Evolutionary conservation across 768 basidiomycete species (phyloP).

Genomic region (Kwoniella heveanensis): DNA sequence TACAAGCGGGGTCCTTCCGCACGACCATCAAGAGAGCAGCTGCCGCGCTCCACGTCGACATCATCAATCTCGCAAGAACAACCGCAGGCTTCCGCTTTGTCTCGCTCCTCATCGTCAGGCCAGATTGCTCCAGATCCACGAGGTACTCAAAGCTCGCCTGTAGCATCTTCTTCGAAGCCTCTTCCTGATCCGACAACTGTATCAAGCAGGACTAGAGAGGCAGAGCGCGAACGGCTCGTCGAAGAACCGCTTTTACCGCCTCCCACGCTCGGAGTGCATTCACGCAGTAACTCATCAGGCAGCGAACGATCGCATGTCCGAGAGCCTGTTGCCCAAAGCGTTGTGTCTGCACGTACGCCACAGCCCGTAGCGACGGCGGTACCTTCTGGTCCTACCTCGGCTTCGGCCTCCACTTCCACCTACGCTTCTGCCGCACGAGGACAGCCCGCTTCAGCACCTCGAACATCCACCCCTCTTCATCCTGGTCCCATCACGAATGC

Average conservation of each 20-base stretch:
- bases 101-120: conserved; percentile 18
- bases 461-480: conserved; percentile 48
- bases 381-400: conserved; percentile 6
- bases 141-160: neutral
- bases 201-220: neutral
- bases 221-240: neutral
- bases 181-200: neutral
- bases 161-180: neutral
- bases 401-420: conserved; percentile 15
- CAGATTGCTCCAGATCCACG: conserved; percentile 9
- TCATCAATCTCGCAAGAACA: conserved; percentile 14
- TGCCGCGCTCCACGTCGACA: conserved; percentile 26
- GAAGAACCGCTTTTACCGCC: conserved; percentile 11
- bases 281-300: conserved; percentile 12
- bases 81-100: conserved; percentile 8
- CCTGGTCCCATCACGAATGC: conserved; percentile 52
- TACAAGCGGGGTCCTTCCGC: conserved; percentile 42
- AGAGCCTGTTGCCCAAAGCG: neutral
- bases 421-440: conserved; percentile 24
- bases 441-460: conserved; percentile 17
- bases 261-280: conserved; percentile 8
- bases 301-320: conserved; percentile 12
- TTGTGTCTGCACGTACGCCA: neutral
- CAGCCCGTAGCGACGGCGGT: conserved; percentile 3
- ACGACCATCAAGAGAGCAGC: conserved; percentile 35